A percentile compares a stretch with the other conserved stretches of the same genome.
These are phyloP conservation scores for Talaromyces wortmannii DNA, from an alignment of 495 filamentous ascomycete genomes.

Conservation along the genomic window DNA sequence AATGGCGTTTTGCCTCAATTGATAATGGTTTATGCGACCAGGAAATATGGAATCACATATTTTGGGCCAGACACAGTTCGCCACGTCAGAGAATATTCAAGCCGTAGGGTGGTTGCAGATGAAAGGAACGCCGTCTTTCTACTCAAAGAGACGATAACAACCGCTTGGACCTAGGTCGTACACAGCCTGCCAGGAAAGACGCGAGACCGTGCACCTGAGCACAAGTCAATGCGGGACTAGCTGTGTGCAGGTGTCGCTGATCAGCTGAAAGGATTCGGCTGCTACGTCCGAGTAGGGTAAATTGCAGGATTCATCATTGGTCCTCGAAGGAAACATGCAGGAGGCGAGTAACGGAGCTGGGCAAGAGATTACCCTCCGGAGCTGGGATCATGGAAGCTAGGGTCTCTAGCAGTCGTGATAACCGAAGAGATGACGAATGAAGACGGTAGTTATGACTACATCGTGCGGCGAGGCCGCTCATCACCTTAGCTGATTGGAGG, in stretches of 20 bases:
- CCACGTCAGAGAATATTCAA: constrained; percentile 43
- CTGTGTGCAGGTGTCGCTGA: constrained; percentile 37
- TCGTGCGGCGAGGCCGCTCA: background rate
- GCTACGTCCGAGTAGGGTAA: constrained; percentile 1
- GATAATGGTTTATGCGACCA: background rate
- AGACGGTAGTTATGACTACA: background rate
- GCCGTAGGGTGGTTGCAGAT: constrained; percentile 40
- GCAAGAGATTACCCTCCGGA: background rate
- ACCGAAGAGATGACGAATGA: background rate
- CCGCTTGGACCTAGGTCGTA: constrained; percentile 2
- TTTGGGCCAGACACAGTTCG: constrained; percentile 31
- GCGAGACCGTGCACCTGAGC: constrained; percentile 34
- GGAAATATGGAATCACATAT: constrained; percentile 3
- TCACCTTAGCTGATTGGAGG: constrained; percentile 5
- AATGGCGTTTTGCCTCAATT: constrained; percentile 17
- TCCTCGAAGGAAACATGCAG: background rate
- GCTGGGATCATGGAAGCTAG: background rate
- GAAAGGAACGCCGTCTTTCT: constrained; percentile 32
- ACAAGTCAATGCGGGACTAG: constrained; percentile 37
- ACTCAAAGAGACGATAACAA: constrained; percentile 32
- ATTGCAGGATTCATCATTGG: constrained; percentile 3
- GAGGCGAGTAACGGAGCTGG: background rate
- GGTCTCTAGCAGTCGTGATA: background rate
- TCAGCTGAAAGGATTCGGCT: constrained; percentile 40
- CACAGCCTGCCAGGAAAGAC: background rate